Evolutionary conservation across 352 stramenopile species (phyloP), one percentile per base, ranked within the genome.

Genomic region (Globisporangium acanthophoron): DNA sequence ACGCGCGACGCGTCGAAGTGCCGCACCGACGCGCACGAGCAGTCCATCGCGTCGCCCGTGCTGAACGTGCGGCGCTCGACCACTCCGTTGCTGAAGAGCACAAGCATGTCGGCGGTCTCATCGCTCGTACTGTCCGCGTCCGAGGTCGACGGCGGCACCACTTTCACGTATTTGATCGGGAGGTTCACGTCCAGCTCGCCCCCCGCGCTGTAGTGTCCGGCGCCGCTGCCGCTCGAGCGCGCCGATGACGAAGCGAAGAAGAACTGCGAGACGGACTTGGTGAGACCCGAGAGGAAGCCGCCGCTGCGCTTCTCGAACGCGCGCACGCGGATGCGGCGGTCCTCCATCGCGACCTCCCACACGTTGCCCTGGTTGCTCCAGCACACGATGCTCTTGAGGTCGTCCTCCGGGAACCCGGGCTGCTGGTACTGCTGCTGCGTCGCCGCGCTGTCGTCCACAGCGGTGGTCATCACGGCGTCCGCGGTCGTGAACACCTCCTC

Each of bases 291-390:
- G 29, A 92, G 62, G 51, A 92, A 88, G 5, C 82, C 80, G 13
- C 56, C 64, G 27, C 77, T 79, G 35, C 84, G 76, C 39, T 85
- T 87, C 58, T 92, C 82, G 41, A 92, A 87, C 20, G 73, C 64
- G 24, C 82, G 78, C 33, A 90, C 78, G 47, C 82, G 82, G 58
- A 92, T 83, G n/a, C 82, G 78, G 24, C 80, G 74, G 59, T 92
- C 80, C 33, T 92, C 82, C 48, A 92, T 80, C 21, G 80, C 80
- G 13, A 92, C 67, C 52, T 92, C 82, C 82, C 82, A 92, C 31
- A 92, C 67, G 60, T 81, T 89, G 13, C 82, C 82, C 27, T 85
- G 64, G 55, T 87, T 88, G 62, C 78, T 89, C 82, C 82, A 92
- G 67, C 82, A 92, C 44, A 92, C 43, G n/a, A 92, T 52, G 56